Evolutionary conservation across 345 rosid genomes (phyloP), one percentile per base, ranked within the genome.

Genomic region (Linum usitatissimum): DNA sequence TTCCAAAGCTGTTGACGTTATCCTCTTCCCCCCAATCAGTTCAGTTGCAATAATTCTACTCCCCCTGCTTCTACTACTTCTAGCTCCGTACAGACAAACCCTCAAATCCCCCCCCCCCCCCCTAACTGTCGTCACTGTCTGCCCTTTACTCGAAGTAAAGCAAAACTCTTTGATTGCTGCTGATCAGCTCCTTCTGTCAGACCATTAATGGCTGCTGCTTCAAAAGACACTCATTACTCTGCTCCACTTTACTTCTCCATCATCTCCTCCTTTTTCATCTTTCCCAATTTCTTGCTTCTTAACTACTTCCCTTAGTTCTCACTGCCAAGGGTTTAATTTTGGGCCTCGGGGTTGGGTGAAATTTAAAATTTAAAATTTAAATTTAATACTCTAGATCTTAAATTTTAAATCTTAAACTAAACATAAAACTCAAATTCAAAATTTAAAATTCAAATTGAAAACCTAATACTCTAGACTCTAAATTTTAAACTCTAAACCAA

Each of bases 1-100:
- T 30, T 54, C 65, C 56, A 58, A 63, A 64, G 57, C 70, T 71
- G 70, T 59, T 58, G 31, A 65, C 78, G 69, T 67, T 73, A 73
- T 74, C 79, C 80, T 67, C 64, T 63, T 53, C 36, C 68, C 28
- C 53, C 51, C 17, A 10, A 10, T 45, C 51, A 10, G 10, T 20
- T 51, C 60, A 39, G n/a, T 60, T 67, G 28, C 71, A 67, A 64
- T 64, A 39, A 72, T 68, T 68, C 64, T 7, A 40, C 48, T 40
- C 48, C 48, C 48, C 48, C 48, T 6, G 13, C 48, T 40, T 39
- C 51, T 7, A 34, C 8, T 34, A 4, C 51, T 45, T 45, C 51
- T 15, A 45, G 51, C 51, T 45, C 51, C 14, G 1, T 45, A 9
- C 51, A 45, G 51, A 45, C 51, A 45, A 45, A 45, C 6, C 38